These are phyloP conservation scores for Henckelia pumila DNA, from an alignment of 257 asterid genomes.

Conservation along the genomic window DNA sequence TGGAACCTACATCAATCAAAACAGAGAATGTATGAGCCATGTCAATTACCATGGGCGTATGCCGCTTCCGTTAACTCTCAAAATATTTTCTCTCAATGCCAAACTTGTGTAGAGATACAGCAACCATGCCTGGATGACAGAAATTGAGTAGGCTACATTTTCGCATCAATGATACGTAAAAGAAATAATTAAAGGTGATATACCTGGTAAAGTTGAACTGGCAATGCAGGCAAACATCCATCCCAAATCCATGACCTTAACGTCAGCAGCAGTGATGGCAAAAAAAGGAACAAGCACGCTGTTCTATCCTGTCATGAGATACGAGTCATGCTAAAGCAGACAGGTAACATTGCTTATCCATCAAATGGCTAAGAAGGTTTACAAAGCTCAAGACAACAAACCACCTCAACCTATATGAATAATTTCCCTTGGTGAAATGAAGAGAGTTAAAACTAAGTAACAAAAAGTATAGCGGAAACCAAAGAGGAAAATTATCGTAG, in stretches of 20 bases:
- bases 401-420: slow-evolving; percentile 12
- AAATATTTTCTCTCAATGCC: slow-evolving; percentile 91
- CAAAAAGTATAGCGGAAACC: not conserved
- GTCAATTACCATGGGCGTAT: slow-evolving; percentile 87
- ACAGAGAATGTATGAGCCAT: not conserved
- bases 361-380: slow-evolving; percentile 2
- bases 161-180: slow-evolving; percentile 7
- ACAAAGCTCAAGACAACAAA: slow-evolving; percentile 6
- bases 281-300: slow-evolving; percentile 60
- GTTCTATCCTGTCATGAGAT: slow-evolving; percentile 80
- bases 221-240: slow-evolving; percentile 92
- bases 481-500: not conserved
- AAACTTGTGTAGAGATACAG: slow-evolving; percentile 88
- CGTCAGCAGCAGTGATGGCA: slow-evolving; percentile 63
- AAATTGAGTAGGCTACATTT: slow-evolving; percentile 9
- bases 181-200: slow-evolving; percentile 19
- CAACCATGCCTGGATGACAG: slow-evolving; percentile 85
- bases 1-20: not conserved
- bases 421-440: not conserved
- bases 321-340: slow-evolving; percentile 12
- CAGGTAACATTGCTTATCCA: slow-evolving; percentile 4
- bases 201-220: slow-evolving; percentile 99
- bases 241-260: slow-evolving; percentile 79
- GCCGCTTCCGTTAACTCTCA: slow-evolving; percentile 94
- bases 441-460: not conserved